Evolutionary conservation across 495 filamentous ascomycete species (phyloP).

Genomic region (Hypoxylon lienhwacheense): DNA sequence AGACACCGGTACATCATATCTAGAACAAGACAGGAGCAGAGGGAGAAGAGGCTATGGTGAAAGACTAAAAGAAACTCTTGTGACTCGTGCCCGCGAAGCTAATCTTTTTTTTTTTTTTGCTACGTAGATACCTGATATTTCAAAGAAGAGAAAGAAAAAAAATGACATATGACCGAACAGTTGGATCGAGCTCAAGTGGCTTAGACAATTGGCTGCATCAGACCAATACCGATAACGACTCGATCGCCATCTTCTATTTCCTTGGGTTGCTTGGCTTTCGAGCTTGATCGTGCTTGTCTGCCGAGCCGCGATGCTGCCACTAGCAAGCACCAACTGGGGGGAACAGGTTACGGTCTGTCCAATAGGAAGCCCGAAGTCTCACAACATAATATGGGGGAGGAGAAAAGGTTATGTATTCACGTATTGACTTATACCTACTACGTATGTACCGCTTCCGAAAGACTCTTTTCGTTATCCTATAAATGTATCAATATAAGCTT

Average conservation of each 20-base stretch:
- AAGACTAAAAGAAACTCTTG: neutral
- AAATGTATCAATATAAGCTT: too few relatives aligned
- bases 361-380: slow-evolving; percentile 16
- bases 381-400: slow-evolving; percentile 23
- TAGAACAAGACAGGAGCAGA: too few relatives aligned
- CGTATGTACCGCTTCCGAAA: slow-evolving; percentile 24
- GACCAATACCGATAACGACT: slow-evolving; percentile 1
- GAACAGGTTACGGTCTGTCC: slow-evolving; percentile 19
- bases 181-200: slow-evolving; percentile 1
- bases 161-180: neutral
- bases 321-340: slow-evolving; percentile 4
- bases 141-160: slow-evolving; percentile 14
- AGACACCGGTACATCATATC: slow-evolving; percentile 4
- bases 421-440: too few relatives aligned
- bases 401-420: slow-evolving; percentile 18
- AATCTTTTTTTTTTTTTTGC: too few relatives aligned
- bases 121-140: too few relatives aligned
- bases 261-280: slow-evolving; percentile 10
- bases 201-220: slow-evolving; percentile 13
- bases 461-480: slow-evolving; percentile 16
- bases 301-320: slow-evolving; percentile 19
- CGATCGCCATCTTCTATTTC: slow-evolving; percentile 13
- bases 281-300: slow-evolving; percentile 14
- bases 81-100: slow-evolving; percentile 15
- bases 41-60: too few relatives aligned